phyloP scores from a whole-genome alignment of 1,284 basidiomycete genomes.

The Athelia psychrophila region DNA sequence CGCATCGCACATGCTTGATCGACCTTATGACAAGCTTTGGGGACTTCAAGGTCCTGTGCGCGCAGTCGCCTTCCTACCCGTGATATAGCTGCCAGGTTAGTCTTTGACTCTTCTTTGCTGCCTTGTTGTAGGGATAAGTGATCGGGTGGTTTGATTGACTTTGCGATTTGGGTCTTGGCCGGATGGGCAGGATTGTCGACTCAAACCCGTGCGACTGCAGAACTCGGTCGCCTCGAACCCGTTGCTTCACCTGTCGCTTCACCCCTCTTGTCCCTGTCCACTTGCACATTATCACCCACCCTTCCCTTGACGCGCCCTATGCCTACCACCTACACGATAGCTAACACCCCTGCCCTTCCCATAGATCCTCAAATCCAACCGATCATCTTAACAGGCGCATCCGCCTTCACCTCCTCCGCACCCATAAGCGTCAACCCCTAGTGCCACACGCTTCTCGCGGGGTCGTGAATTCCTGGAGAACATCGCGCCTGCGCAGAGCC shows the following conservation, averaged over 20 bases:
- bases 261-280: background rate
- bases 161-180: background rate
- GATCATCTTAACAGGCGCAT: constrained; percentile 34
- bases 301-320: constrained; percentile 2
- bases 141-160: no score
- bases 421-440: constrained; percentile 57
- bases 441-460: constrained; percentile 50
- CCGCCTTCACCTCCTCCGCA: constrained; percentile 40
- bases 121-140: no score
- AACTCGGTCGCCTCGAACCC: no score
- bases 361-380: constrained; percentile 33
- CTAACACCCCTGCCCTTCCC: constrained; percentile 8
- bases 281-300: background rate
- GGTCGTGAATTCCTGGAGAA: constrained; percentile 72
- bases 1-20: background rate
- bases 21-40: constrained; percentile 52
- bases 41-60: constrained; percentile 57
- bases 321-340: constrained; percentile 8
- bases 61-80: constrained; percentile 57
- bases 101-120: no score
- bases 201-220: no score
- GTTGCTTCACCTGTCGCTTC: no score
- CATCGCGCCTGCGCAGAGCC: constrained; percentile 59
- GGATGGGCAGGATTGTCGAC: background rate
- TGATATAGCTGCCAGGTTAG: constrained; percentile 66